phyloP scores from a whole-genome alignment of 2,329 filamentous ascomycete genomes.

The Aspergillus arachidicola region DNA sequence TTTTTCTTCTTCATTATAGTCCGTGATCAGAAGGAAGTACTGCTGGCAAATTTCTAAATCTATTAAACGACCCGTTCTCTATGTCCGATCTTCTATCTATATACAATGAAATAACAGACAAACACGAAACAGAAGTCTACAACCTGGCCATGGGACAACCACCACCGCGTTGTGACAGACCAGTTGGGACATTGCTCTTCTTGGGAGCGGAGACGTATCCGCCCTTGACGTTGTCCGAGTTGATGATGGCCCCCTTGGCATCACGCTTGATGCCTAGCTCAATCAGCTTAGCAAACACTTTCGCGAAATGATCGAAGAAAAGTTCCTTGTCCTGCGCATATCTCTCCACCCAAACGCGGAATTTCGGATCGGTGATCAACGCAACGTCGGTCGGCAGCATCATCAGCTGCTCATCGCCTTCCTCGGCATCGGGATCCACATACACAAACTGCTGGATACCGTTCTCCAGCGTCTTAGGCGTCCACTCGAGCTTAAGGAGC shows the following conservation, averaged over 20 bases:
- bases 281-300: slow-evolving; percentile 62
- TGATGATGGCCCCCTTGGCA: slow-evolving; percentile 54
- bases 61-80: slow-evolving; percentile 10
- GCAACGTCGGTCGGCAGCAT: slow-evolving; percentile 68
- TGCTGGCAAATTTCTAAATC: slow-evolving; percentile 5
- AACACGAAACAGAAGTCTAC: slow-evolving; percentile 20
- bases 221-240: slow-evolving; percentile 60
- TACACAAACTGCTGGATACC: slow-evolving; percentile 62
- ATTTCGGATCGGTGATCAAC: slow-evolving; percentile 56
- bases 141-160: slow-evolving; percentile 28
- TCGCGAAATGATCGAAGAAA: slow-evolving; percentile 63
- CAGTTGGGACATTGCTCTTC: slow-evolving; percentile 50
- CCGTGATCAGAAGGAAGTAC: neutral
- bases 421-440: slow-evolving; percentile 57
- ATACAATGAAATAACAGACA: slow-evolving; percentile 13
- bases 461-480: slow-evolving; percentile 55
- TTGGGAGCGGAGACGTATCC: slow-evolving; percentile 61
- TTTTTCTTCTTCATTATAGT: neutral
- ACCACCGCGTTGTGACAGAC: slow-evolving; percentile 21
- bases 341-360: slow-evolving; percentile 58
- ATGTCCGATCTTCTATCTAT: slow-evolving; percentile 8
- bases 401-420: slow-evolving; percentile 60
- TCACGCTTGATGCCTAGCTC: slow-evolving; percentile 64
- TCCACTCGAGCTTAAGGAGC: slow-evolving; percentile 56
- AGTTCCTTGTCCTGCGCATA: slow-evolving; percentile 64